phyloP scores from a whole-genome alignment of 352 stramenopile genomes.

The Phytophthora ramorum region DNA sequence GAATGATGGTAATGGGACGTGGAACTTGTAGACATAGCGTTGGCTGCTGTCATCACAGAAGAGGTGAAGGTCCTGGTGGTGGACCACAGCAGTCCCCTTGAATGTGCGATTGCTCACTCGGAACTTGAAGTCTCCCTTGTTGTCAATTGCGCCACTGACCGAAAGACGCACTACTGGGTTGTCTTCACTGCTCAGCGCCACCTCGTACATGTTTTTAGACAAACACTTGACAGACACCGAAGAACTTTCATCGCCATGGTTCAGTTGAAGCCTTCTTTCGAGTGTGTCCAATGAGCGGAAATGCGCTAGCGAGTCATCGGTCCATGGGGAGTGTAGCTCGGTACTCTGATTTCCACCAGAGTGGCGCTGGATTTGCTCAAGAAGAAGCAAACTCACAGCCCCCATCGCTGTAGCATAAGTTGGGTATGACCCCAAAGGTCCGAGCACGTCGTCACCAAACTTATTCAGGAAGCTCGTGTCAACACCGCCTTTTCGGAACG shows the following conservation, averaged over 20 bases:
- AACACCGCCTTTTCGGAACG: conserved; percentile 91
- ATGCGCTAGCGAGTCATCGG: conserved; percentile 51
- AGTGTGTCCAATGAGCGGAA: conserved; percentile 71
- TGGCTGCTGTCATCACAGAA: conserved; percentile 81
- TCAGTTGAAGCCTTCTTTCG: conserved; percentile 58
- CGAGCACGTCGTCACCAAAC: conserved; percentile 85
- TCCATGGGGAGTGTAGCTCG: conserved; percentile 70
- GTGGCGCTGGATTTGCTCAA: conserved; percentile 57
- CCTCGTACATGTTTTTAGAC: conserved; percentile 48
- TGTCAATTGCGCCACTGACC: conserved; percentile 44
- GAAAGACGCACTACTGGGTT: conserved; percentile 26
- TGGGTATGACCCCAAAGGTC: conserved; percentile 59
- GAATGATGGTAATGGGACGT: conserved; percentile 69
- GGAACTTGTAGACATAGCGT: conserved; percentile 86
- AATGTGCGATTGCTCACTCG: conserved; percentile 70
- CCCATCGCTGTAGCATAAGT: conserved; percentile 76
- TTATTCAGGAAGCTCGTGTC: conserved; percentile 95
- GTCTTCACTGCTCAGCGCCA: conserved; percentile 38
- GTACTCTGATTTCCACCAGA: conserved; percentile 45
- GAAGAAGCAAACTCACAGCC: conserved; percentile 75
- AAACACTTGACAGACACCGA: conserved; percentile 52
- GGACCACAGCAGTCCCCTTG: conserved; percentile 68
- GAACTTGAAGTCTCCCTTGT: conserved; percentile 71
- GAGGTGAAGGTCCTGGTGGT: conserved; percentile 74
- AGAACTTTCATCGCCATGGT: conserved; percentile 50